Percentiles rank a stretch among this genome's conserved stretches.
These are phyloP conservation scores for Pichia scutulata DNA, from an alignment of 805 yeast species.

Conservation along the genomic window DNA sequence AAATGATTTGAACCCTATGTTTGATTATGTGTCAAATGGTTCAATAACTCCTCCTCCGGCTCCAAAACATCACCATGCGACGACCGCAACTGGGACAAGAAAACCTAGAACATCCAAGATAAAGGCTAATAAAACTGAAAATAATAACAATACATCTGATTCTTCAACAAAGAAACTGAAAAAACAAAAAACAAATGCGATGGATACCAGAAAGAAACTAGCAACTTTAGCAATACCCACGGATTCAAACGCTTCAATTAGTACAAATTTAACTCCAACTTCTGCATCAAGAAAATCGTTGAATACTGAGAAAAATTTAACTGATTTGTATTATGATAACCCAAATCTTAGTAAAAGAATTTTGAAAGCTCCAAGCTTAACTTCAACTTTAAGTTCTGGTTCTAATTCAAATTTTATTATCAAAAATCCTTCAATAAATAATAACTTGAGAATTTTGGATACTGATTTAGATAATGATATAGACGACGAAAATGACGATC, in stretches of 20 bases:
- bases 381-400: not conserved
- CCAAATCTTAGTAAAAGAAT: not conserved
- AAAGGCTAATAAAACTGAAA: not conserved
- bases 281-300: slow-evolving; percentile 3
- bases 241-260: not conserved
- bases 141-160: slow-evolving; percentile 2
- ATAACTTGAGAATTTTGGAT: not conserved
- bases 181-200: slow-evolving; percentile 3
- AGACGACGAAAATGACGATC: not conserved
- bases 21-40: slow-evolving; percentile 52
- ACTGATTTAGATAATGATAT: slow-evolving; percentile 5
- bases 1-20: slow-evolving; percentile 54
- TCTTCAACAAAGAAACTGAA: slow-evolving; percentile 6
- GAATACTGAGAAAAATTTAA: not conserved
- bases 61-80: slow-evolving; percentile 61
- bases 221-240: not conserved
- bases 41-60: slow-evolving; percentile 48
- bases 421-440: not conserved
- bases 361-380: slow-evolving; percentile 5
- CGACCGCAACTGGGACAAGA: slow-evolving; percentile 34
- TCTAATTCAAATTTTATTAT: not conserved
- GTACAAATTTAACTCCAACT: not conserved
- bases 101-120: slow-evolving; percentile 12
- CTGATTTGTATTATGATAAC: not conserved
- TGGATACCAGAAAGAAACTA: not conserved